A percentile compares a stretch with the other conserved stretches of the same genome.
Conservation (phyloP, 2,329 filamentous ascomycete species). For the Exophiala alcalophila region DNA sequence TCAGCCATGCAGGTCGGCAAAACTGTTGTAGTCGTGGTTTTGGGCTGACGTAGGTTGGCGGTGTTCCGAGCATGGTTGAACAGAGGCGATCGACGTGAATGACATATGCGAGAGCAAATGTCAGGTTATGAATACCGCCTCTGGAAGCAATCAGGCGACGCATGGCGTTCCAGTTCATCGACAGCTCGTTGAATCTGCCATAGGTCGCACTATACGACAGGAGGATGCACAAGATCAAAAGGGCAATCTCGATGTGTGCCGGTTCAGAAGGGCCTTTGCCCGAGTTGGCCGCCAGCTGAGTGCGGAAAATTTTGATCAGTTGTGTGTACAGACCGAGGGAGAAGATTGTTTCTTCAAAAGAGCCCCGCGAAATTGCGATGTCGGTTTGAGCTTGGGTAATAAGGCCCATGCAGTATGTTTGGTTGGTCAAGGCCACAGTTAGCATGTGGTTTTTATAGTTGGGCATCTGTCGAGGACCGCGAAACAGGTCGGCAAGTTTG, state of each 20-base stretch:
- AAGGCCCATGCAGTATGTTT: conserved; percentile 12
- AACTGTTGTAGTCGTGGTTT: conserved; percentile 1
- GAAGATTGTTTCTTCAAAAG: conserved; percentile 2
- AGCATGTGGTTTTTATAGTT: conserved; percentile 11
- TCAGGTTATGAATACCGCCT: conserved; percentile 8
- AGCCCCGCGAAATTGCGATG: conserved; percentile 3
- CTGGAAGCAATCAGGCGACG: conserved; percentile 4
- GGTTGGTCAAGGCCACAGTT: not conserved
- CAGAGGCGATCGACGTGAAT: conserved; percentile 10
- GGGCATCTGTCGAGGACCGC: conserved; percentile 1
- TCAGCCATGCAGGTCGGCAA: conserved; percentile 1
- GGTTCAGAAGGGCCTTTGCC: conserved; percentile 2
- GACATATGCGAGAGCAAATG: conserved; percentile 8
- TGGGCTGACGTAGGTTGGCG: conserved; percentile 1
- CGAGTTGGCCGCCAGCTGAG: conserved; percentile 5
- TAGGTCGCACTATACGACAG: conserved; percentile 7
- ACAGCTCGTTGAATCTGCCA: conserved; percentile 2
- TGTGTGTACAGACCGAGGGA: conserved; percentile 8
- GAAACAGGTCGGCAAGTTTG: conserved; percentile 9
- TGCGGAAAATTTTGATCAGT: conserved; percentile 9
- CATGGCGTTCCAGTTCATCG: conserved; percentile 10
- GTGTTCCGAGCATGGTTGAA: conserved; percentile 1
- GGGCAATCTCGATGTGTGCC: conserved; percentile 7
- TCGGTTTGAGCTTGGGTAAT: conserved; percentile 15
- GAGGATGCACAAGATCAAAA: conserved; percentile 7